Evolutionary conservation across 106 monocot species (phyloP).

Genomic region (Gastrodia elata): DNA sequence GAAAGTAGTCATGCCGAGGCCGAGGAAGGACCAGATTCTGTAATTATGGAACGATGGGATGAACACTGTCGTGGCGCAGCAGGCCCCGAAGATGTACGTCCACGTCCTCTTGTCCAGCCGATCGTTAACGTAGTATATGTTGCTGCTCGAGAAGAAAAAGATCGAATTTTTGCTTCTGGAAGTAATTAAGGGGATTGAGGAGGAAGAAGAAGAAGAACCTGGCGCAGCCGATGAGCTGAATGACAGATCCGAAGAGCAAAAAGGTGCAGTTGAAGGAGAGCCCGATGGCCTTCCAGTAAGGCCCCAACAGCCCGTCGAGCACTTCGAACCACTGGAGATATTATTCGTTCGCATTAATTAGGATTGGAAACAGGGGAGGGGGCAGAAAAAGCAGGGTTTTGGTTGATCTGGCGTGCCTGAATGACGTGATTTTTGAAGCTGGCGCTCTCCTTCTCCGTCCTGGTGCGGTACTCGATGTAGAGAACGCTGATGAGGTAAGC

Average conservation of each 20-base stretch:
- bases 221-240: conserved; percentile 48
- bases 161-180: not conserved
- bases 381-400: no score
- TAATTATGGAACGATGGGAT: conserved; percentile 89
- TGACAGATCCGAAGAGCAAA: conserved; percentile 58
- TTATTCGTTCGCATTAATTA: not conserved
- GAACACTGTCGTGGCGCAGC: conserved; percentile 86
- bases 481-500: conserved; percentile 95
- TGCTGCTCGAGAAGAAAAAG: conserved; percentile 19
- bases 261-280: conserved; percentile 62
- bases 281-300: conserved; percentile 38
- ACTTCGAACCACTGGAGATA: conserved; percentile 56
- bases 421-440: conserved; percentile 87
- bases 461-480: conserved; percentile 75
- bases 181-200: not conserved
- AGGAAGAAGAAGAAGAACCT: not conserved
- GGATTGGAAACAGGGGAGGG: not conserved
- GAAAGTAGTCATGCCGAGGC: conserved; percentile 85
- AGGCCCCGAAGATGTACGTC: conserved; percentile 91
- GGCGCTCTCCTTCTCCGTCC: conserved; percentile 80
- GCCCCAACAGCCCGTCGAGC: conserved; percentile 42
- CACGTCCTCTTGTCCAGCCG: conserved; percentile 78
- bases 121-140: conserved; percentile 91
- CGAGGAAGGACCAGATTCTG: conserved; percentile 83
- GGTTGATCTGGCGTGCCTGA: conserved; percentile 29